These are phyloP conservation scores for Camellia granthamiana DNA, from an alignment of 148 eudicot genomes.

Conservation along the genomic window DNA sequence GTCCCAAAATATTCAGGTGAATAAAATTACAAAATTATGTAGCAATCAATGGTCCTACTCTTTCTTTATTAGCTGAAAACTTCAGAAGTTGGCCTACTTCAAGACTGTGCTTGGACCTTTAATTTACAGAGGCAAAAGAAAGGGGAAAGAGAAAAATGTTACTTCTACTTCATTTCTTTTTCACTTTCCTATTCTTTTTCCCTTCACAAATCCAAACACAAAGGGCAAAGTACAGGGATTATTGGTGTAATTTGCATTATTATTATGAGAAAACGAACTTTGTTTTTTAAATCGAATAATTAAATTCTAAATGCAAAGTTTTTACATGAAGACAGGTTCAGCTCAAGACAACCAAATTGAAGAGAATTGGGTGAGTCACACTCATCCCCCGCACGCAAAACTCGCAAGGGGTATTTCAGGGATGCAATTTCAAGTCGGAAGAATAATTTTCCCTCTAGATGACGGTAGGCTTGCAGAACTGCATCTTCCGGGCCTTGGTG, in stretches of 20 bases:
- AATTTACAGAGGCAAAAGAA: neutral
- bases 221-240: too few species aligned
- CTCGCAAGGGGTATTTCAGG: conserved; percentile 68
- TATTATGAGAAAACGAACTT: neutral
- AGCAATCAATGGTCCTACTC: neutral
- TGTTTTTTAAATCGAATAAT: neutral
- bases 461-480: conserved; percentile 86
- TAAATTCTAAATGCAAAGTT: neutral
- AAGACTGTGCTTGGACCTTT: neutral
- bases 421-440: conserved; percentile 51
- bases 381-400: conserved; percentile 64
- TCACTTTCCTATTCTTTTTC: neutral
- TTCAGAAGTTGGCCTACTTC: neutral
- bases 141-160: neutral
- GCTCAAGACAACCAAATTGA: conserved; percentile 28
- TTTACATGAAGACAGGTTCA: conserved; percentile 32
- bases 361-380: conserved; percentile 57
- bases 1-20: conserved; percentile 54
- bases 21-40: neutral
- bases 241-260: neutral
- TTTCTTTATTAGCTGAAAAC: neutral
- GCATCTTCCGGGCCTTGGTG: conserved; percentile 67
- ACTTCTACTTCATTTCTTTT: neutral
- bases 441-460: conserved; percentile 60
- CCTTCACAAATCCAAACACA: neutral